phyloP scores from a whole-genome alignment of 345 rosid genomes.

The Brassica cretica region DNA sequence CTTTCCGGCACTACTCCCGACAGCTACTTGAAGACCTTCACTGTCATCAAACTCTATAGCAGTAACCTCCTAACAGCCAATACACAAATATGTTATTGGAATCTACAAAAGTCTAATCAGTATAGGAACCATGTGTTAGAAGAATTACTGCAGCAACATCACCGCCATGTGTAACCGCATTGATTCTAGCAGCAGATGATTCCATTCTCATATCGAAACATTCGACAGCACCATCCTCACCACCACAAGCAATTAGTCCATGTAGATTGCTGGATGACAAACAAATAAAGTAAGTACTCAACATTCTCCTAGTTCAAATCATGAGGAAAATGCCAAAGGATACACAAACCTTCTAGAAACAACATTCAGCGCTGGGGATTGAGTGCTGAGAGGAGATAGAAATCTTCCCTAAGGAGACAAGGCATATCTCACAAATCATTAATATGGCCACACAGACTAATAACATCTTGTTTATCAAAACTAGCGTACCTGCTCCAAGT shows the following conservation, averaged over 20 bases:
- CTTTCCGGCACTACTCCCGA: conserved; percentile 92
- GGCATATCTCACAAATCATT: conserved; percentile 12
- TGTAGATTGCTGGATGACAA: conserved; percentile 66
- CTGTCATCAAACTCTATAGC: conserved; percentile 78
- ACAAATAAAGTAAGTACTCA: conserved; percentile 26
- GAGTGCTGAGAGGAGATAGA: conserved; percentile 72
- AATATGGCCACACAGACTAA: conserved; percentile 8
- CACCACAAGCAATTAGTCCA: conserved; percentile 96
- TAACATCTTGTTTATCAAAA: neutral
- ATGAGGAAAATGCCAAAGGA: neutral
- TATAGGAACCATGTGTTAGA: conserved; percentile 8
- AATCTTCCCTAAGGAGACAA: conserved; percentile 66
- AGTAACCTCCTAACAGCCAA: conserved; percentile 71
- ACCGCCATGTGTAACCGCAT: conserved; percentile 72
- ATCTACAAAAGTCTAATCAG: neutral
- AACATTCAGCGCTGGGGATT: conserved; percentile 87
- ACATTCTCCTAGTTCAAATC: neutral
- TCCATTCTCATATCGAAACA: conserved; percentile 85
- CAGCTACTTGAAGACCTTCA: conserved; percentile 82
- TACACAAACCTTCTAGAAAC: conserved; percentile 78
- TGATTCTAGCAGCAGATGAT: conserved; percentile 81
- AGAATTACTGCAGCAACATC: conserved; percentile 48
- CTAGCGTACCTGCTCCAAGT: conserved; percentile 74
- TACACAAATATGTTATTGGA: neutral
- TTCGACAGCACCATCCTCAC: conserved; percentile 95